A percentile compares a stretch with the other conserved stretches of the same genome.
Evolutionary conservation across 306 rosid species (phyloP).

Genomic region (Arachis stenosperma): DNA sequence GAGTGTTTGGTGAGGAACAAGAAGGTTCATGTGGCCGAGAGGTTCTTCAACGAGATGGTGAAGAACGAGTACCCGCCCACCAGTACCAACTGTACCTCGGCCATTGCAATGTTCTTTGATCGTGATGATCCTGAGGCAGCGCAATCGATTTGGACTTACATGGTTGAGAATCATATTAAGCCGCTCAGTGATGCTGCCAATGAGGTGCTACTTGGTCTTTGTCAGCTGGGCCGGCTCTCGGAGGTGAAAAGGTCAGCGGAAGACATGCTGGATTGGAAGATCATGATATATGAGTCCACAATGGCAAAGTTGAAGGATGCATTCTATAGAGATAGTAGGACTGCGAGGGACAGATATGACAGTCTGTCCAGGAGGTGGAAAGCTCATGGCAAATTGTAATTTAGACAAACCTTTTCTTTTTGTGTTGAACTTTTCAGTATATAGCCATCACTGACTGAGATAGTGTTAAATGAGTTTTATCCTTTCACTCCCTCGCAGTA

Average conservation of each 20-base stretch:
- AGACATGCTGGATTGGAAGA: slow-evolving; percentile 58
- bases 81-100: slow-evolving; percentile 52
- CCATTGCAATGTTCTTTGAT: slow-evolving; percentile 62
- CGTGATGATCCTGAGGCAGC: slow-evolving; percentile 77
- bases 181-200: slow-evolving; percentile 65
- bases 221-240: slow-evolving; percentile 52
- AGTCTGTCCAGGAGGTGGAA: slow-evolving; percentile 60
- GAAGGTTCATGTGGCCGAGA: slow-evolving; percentile 47
- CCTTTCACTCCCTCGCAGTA: neutral
- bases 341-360: slow-evolving; percentile 61
- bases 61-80: slow-evolving; percentile 69
- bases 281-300: slow-evolving; percentile 59
- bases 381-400: slow-evolving; percentile 34
- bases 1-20: slow-evolving; percentile 66
- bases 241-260: slow-evolving; percentile 57
- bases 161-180: slow-evolving; percentile 54
- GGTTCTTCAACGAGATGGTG: slow-evolving; percentile 69
- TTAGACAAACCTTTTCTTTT: slow-evolving; percentile 2
- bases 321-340: slow-evolving; percentile 61
- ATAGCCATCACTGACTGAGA: neutral
- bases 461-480: slow-evolving; percentile 19
- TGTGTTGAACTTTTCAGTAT: neutral
- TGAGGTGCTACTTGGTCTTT: slow-evolving; percentile 66
- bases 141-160: slow-evolving; percentile 60
- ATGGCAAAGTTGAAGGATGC: slow-evolving; percentile 55